Conservation (phyloP, 2,329 filamentous ascomycete species). For the Aspergillus melleus region DNA sequence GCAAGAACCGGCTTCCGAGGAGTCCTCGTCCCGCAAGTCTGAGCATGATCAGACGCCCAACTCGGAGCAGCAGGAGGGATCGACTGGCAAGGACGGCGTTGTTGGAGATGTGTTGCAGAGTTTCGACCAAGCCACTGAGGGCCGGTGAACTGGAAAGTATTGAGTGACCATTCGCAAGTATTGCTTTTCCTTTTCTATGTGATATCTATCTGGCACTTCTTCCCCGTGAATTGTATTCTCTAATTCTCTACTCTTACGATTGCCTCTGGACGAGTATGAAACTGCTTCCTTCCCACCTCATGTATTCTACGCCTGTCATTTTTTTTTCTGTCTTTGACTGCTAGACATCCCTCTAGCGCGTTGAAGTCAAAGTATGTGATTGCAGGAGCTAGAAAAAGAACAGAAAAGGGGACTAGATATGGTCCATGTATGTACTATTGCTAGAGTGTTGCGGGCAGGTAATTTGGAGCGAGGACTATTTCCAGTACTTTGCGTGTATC, state of each 20-base stretch:
- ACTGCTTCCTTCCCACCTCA: neutral
- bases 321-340: neutral
- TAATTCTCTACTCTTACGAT: conserved; percentile 8
- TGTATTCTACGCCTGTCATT: conserved; percentile 5
- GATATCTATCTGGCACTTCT: neutral
- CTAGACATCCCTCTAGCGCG: neutral
- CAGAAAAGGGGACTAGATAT: neutral
- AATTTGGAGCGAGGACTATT: neutral
- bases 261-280: conserved; percentile 2
- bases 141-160: neutral
- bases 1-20: conserved; percentile 19
- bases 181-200: neutral
- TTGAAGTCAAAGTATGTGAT: neutral
- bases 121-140: conserved; percentile 46
- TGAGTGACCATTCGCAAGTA: neutral
- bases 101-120: conserved; percentile 51
- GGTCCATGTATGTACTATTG: neutral
- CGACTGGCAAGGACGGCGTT: conserved; percentile 37
- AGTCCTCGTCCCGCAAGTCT: conserved; percentile 9
- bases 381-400: neutral
- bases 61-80: conserved; percentile 15
- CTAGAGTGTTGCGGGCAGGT: neutral
- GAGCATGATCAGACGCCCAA: conserved; percentile 18
- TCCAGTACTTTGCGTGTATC: neutral
- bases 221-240: conserved; percentile 1